Conservation (phyloP, 148 eudicot genomes). For the Camellia sinensis region DNA sequence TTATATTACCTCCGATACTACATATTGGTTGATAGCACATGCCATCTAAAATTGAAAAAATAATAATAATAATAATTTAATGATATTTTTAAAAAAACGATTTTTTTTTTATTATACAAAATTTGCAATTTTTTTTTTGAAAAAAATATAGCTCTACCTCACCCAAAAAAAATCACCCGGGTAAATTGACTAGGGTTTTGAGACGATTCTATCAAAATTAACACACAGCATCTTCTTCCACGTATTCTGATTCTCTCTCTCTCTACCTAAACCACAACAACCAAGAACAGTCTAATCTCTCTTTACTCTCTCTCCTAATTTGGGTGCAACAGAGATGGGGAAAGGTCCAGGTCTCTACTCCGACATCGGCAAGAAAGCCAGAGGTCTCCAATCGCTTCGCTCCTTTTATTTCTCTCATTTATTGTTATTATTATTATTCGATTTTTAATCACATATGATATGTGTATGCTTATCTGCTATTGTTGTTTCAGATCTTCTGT, state of each 20-base stretch:
- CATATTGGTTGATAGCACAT: too few relatives aligned
- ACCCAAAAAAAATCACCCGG: too few relatives aligned
- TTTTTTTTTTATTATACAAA: too few relatives aligned
- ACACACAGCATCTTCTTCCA: neutral
- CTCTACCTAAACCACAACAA: neutral
- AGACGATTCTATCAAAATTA: neutral
- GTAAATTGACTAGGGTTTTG: too few relatives aligned
- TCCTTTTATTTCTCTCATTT: neutral
- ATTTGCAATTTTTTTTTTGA: too few relatives aligned
- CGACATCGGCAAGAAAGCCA: constrained; percentile 84
- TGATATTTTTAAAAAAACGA: too few relatives aligned
- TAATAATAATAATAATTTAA: too few relatives aligned
- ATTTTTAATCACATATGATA: neutral
- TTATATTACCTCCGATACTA: too few relatives aligned
- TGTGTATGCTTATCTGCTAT: neutral
- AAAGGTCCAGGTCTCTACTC: constrained; percentile 94
- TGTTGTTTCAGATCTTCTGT: constrained; percentile 62
- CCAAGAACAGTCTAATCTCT: too few relatives aligned
- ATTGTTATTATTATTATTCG: neutral
- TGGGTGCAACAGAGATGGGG: constrained; percentile 36
- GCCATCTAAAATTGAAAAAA: too few relatives aligned
- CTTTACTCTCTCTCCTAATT: neutral
- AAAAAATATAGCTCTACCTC: too few relatives aligned
- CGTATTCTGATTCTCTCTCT: constrained; percentile 12
- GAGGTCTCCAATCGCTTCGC: constrained; percentile 38